A percentile compares a stretch with the other conserved stretches of the same genome.
These are phyloP conservation scores for Geotrichum reessii DNA, from an alignment of 1,139 yeast genomes.

Conservation along the genomic window DNA sequence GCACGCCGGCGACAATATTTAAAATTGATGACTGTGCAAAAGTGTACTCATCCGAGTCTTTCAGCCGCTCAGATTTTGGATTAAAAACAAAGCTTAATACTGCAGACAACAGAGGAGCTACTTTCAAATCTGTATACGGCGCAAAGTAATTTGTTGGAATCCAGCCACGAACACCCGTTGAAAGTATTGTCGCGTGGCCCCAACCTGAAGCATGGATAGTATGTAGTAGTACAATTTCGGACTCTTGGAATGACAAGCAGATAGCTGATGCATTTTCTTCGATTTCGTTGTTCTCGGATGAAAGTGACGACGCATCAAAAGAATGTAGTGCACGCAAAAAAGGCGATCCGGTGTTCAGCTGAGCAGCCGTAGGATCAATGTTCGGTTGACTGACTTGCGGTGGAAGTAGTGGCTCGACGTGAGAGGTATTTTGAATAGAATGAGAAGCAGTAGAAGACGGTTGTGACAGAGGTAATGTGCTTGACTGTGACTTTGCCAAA, in stretches of 20 bases:
- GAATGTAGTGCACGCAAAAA: conserved; percentile 63
- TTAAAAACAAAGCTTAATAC: conserved; percentile 70
- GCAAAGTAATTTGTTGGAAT: conserved; percentile 86
- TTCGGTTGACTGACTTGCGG: not conserved
- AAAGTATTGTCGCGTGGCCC: conserved; percentile 88
- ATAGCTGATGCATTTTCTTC: conserved; percentile 57
- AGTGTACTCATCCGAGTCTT: conserved; percentile 25
- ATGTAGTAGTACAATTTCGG: conserved; percentile 82
- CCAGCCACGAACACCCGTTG: conserved; percentile 83
- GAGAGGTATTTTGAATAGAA: not conserved
- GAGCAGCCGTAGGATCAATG: not conserved
- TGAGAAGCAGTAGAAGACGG: not conserved
- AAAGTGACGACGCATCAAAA: conserved; percentile 62
- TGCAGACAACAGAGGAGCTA: conserved; percentile 56
- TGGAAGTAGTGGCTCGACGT: not conserved
- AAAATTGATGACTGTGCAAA: conserved; percentile 44
- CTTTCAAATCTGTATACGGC: conserved; percentile 47
- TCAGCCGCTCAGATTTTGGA: conserved; percentile 40
- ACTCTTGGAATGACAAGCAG: conserved; percentile 74
- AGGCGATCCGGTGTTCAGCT: conserved; percentile 25
- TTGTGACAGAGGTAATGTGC: not conserved
- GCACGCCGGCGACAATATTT: conserved; percentile 75
- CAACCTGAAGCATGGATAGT: conserved; percentile 90
- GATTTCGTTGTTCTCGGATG: conserved; percentile 36
- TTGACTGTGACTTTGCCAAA: not conserved